Evolutionary conservation across 140 eudicot genomes (phyloP).

Genomic region (Bidens hawaiensis): DNA sequence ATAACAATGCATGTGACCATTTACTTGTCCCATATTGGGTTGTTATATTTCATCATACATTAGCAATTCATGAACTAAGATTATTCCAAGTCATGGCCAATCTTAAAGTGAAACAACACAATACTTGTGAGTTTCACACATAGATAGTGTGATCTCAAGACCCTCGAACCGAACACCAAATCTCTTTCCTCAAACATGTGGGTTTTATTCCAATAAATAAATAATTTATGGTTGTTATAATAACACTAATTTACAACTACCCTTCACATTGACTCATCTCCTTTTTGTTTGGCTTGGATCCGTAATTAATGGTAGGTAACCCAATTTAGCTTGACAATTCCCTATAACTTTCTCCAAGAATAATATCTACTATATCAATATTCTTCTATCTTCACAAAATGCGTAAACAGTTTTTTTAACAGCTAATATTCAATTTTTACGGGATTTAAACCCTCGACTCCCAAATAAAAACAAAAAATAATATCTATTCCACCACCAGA

Average conservation of each 20-base stretch:
- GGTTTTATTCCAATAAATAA: not conserved
- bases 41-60: not conserved
- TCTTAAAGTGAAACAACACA: not conserved
- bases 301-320: slow-evolving; percentile 1
- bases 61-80: not conserved
- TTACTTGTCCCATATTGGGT: not conserved
- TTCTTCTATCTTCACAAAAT: not conserved
- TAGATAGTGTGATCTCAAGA: not conserved
- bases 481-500: no score
- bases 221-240: not conserved
- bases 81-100: not conserved
- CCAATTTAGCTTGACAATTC: not conserved
- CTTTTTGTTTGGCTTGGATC: not conserved
- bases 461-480: no score
- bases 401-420: no score
- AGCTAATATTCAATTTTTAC: no score
- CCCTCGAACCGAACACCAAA: not conserved
- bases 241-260: not conserved
- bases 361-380: not conserved
- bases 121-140: not conserved
- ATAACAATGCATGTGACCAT: not conserved
- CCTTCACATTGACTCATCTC: not conserved
- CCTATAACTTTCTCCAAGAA: not conserved
- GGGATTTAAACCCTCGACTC: no score
- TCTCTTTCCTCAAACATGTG: not conserved